Evolutionary conservation across 768 basidiomycete species (phyloP).

Genomic region (Hericium coralloides): DNA sequence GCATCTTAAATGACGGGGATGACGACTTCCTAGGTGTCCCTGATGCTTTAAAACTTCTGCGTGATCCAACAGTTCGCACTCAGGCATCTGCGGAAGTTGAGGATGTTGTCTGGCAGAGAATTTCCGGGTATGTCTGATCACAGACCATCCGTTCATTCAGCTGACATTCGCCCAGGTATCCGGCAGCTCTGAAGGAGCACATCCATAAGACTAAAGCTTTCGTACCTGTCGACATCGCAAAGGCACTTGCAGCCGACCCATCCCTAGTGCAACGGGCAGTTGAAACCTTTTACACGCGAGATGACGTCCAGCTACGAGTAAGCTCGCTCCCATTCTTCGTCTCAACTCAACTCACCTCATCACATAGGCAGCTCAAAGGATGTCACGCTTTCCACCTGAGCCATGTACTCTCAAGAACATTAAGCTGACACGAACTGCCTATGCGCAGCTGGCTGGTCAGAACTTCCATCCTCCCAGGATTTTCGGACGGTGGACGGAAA

Average conservation of each 20-base stretch:
- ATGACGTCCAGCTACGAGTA: slow-evolving; percentile 83
- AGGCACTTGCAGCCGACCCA: slow-evolving; percentile 53
- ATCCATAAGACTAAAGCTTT: slow-evolving; percentile 73
- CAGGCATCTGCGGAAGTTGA: slow-evolving; percentile 55
- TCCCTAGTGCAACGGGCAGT: slow-evolving; percentile 77
- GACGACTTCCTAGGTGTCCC: slow-evolving; percentile 44
- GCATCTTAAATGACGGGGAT: slow-evolving; percentile 26
- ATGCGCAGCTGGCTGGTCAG: slow-evolving; percentile 89
- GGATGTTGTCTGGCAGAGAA: slow-evolving; percentile 57
- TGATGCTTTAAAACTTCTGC: slow-evolving; percentile 58
- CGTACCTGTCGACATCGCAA: slow-evolving; percentile 73
- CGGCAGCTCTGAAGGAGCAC: slow-evolving; percentile 51
- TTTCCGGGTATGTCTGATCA: slow-evolving; percentile 39
- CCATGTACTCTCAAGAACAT: slow-evolving; percentile 53
- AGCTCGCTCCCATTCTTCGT: slow-evolving; percentile 18
- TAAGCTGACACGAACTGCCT: slow-evolving; percentile 81
- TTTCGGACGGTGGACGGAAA: slow-evolving; percentile 67
- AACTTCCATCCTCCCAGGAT: slow-evolving; percentile 87
- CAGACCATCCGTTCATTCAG: neutral
- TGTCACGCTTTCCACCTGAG: slow-evolving; percentile 82
- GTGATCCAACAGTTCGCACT: slow-evolving; percentile 45
- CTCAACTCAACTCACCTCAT: neutral
- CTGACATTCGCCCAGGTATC: slow-evolving; percentile 46
- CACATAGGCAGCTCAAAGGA: slow-evolving; percentile 70
- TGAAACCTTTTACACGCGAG: slow-evolving; percentile 93